Percentiles rank a stretch among this genome's conserved stretches.
These are phyloP conservation scores for Pseudogymnoascus sp. DNA, from an alignment of 2,329 filamentous ascomycete species.

Conservation along the genomic window DNA sequence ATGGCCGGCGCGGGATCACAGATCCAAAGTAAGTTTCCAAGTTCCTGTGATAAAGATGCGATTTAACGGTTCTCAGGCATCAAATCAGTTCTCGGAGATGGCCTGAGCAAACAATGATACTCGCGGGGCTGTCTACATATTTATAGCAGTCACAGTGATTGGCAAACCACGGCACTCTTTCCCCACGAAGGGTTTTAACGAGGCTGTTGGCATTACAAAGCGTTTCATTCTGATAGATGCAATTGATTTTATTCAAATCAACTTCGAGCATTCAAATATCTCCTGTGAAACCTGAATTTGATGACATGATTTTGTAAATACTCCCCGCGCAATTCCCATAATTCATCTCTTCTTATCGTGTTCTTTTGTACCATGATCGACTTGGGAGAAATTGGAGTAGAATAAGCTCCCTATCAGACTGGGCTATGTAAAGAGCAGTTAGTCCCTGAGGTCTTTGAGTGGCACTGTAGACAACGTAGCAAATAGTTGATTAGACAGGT, in stretches of 20 bases:
- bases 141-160: slow-evolving; percentile 1
- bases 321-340: background rate
- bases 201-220: background rate
- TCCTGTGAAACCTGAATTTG: background rate
- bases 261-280: background rate
- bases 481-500: background rate
- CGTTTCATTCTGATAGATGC: slow-evolving; percentile 4
- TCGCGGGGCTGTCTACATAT: background rate
- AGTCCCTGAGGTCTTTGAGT: background rate
- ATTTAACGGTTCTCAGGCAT: background rate
- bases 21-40: background rate
- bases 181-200: background rate
- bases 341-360: background rate
- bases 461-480: background rate
- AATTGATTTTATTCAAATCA: slow-evolving; percentile 7
- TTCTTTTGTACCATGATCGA: background rate
- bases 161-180: slow-evolving; percentile 4
- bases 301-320: background rate
- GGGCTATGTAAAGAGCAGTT: background rate
- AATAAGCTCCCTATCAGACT: background rate
- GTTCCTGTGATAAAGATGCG: background rate
- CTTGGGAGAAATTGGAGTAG: background rate
- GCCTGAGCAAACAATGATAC: slow-evolving; percentile 6
- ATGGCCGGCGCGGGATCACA: background rate
- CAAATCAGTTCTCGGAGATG: background rate